Conservation (phyloP, 202 grass and related monocot genomes). For the Hordeum pubiflorum region DNA sequence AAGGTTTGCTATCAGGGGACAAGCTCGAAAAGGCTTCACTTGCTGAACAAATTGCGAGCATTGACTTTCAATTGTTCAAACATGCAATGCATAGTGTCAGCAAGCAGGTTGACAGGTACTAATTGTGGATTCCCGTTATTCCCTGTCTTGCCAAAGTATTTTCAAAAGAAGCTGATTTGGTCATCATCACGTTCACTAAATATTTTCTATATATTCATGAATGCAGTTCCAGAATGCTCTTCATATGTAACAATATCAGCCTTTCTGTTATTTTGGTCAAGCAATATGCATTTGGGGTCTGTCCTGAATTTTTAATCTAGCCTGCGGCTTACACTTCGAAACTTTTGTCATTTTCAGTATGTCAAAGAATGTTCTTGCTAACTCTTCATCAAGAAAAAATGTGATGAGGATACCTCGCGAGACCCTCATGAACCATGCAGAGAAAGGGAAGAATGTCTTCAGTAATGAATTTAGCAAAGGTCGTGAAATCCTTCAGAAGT, state of each 20-base stretch:
- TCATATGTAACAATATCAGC: background rate
- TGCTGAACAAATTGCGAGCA: constrained; percentile 62
- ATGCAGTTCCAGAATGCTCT: background rate
- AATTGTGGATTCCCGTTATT: background rate
- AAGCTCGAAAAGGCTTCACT: constrained; percentile 68
- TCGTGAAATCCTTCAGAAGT: constrained; percentile 48
- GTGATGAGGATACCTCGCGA: constrained; percentile 43
- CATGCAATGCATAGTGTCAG: constrained; percentile 57
- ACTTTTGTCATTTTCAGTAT: constrained; percentile 38
- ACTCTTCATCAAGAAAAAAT: constrained; percentile 39
- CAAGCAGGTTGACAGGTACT: constrained; percentile 49
- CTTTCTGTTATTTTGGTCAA: background rate
- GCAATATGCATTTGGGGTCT: background rate
- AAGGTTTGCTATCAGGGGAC: constrained; percentile 60
- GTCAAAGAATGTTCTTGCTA: constrained; percentile 35
- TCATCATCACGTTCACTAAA: background rate
- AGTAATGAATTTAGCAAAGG: constrained; percentile 43
- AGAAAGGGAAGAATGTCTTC: constrained; percentile 42
- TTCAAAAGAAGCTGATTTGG: constrained; percentile 11
- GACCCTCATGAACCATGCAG: constrained; percentile 30
- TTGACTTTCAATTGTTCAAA: constrained; percentile 74
- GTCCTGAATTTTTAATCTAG: background rate
- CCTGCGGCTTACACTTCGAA: constrained; percentile 15
- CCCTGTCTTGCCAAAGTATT: background rate
- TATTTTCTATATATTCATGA: background rate